Evolutionary conservation across 371 early-diverging fungal genomes (phyloP).

Genomic region (Dipsacomyces acuminosporus): DNA sequence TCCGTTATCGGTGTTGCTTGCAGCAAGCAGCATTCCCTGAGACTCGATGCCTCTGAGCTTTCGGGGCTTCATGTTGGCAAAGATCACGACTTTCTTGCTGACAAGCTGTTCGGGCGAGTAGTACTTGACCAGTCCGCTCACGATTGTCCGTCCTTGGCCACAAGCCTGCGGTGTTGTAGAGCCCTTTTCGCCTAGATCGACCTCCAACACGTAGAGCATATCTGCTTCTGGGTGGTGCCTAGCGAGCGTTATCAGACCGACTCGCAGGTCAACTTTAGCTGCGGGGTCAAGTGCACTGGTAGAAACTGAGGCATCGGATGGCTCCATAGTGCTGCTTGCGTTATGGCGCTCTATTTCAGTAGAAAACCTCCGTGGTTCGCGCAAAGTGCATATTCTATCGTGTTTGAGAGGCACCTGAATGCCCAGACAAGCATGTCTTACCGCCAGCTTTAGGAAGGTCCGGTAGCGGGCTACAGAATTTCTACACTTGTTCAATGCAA

Average conservation of each 20-base stretch:
- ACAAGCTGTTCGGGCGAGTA: slow-evolving; percentile 22
- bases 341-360: too few relatives aligned
- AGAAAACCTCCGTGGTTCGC: too few relatives aligned
- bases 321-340: neutral
- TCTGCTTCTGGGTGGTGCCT: slow-evolving; percentile 16
- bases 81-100: slow-evolving; percentile 11
- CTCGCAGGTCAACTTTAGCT: slow-evolving; percentile 14
- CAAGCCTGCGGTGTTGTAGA: neutral
- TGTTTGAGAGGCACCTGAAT: too few relatives aligned
- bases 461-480: too few relatives aligned
- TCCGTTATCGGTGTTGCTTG: slow-evolving; percentile 1
- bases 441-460: too few relatives aligned
- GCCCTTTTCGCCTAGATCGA: slow-evolving; percentile 15
- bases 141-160: slow-evolving; percentile 10
- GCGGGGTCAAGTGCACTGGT: slow-evolving; percentile 4
- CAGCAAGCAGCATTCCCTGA: slow-evolving; percentile 32
- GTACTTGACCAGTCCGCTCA: slow-evolving; percentile 25
- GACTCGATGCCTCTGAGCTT: slow-evolving; percentile 28
- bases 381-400: too few relatives aligned
- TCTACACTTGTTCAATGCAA: too few relatives aligned
- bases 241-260: slow-evolving; percentile 10
- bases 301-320: too few relatives aligned
- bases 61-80: slow-evolving; percentile 28
- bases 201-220: slow-evolving; percentile 18
- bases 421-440: too few relatives aligned